Evolutionary conservation across 148 eudicot species (phyloP).

Genomic region (Nyssa sinensis): DNA sequence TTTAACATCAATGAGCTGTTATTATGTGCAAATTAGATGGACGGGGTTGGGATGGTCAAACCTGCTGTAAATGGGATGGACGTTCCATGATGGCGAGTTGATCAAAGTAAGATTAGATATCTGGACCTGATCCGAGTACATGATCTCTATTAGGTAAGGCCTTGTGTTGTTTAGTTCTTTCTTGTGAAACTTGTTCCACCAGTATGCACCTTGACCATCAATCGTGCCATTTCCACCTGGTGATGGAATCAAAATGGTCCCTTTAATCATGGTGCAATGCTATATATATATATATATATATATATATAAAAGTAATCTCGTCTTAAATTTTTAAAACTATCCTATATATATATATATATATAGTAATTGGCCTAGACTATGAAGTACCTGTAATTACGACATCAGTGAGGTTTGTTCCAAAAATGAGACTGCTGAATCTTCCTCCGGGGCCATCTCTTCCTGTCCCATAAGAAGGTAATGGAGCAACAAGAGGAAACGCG

Average conservation of each 20-base stretch:
- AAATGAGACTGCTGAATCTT: conserved; percentile 64
- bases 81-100: conserved; percentile 78
- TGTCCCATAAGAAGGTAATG: conserved; percentile 77
- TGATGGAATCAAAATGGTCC: neutral
- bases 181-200: conserved; percentile 68
- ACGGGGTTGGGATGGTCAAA: conserved; percentile 16
- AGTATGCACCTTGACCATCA: conserved; percentile 69
- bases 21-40: neutral
- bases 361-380: too few relatives aligned
- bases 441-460: conserved; percentile 78
- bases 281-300: too few relatives aligned
- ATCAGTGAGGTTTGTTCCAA: conserved; percentile 75
- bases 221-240: conserved; percentile 80
- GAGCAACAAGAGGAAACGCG: conserved; percentile 58
- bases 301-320: too few relatives aligned
- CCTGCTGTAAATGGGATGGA: conserved; percentile 90
- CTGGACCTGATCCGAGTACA: conserved; percentile 59
- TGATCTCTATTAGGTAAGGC: conserved; percentile 78
- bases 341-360: too few relatives aligned
- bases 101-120: conserved; percentile 69
- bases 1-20: neutral
- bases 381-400: conserved; percentile 69
- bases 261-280: too few relatives aligned
- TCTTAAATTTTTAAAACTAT: too few relatives aligned
- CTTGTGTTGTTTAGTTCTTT: conserved; percentile 47